phyloP scores from a whole-genome alignment of 768 basidiomycete species.

The Punctularia strigosozonata region DNA sequence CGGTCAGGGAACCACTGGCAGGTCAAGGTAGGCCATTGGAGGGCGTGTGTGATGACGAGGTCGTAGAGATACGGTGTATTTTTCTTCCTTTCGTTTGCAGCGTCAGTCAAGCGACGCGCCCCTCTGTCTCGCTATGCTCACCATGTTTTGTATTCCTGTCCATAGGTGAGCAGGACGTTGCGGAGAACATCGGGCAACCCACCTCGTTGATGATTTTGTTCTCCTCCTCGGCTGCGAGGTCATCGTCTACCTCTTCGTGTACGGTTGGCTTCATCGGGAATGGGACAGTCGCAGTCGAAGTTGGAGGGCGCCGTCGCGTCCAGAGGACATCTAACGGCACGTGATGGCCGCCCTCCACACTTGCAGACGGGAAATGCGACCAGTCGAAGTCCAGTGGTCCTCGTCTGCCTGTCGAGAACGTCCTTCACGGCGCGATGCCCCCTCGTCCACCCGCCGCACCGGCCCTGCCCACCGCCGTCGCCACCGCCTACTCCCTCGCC shows the following conservation, averaged over 20 bases:
- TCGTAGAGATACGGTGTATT: conserved; percentile 98
- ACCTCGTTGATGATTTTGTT: conserved; percentile 86
- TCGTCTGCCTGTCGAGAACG: conserved; percentile 18
- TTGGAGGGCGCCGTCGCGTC: no score
- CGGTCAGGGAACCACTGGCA: conserved; percentile 99
- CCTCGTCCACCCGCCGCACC: conserved; percentile 30
- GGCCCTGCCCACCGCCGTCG: conserved; percentile 17
- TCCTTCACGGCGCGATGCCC: conserved; percentile 10
- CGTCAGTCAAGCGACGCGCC: conserved; percentile 2
- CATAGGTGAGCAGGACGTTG: not conserved
- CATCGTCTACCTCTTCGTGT: conserved; percentile 65
- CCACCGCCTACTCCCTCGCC: conserved; percentile 48
- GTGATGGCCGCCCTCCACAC: no score
- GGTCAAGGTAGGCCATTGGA: conserved; percentile 96
- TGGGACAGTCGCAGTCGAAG: no score
- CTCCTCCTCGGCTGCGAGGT: conserved; percentile 74
- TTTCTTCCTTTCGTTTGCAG: conserved; percentile 58
- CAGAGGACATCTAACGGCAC: no score
- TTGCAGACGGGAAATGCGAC: no score
- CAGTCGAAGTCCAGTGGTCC: no score
- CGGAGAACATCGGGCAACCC: conserved; percentile 12
- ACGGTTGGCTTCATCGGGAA: conserved; percentile 32
- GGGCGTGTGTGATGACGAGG: conserved; percentile 90
- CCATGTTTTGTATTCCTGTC: conserved; percentile 82
- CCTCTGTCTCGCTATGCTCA: conserved; percentile 14